Base-by-base conservation (phyloP, 768 basidiomycete species). In the Trametes gibbosa region DNA sequence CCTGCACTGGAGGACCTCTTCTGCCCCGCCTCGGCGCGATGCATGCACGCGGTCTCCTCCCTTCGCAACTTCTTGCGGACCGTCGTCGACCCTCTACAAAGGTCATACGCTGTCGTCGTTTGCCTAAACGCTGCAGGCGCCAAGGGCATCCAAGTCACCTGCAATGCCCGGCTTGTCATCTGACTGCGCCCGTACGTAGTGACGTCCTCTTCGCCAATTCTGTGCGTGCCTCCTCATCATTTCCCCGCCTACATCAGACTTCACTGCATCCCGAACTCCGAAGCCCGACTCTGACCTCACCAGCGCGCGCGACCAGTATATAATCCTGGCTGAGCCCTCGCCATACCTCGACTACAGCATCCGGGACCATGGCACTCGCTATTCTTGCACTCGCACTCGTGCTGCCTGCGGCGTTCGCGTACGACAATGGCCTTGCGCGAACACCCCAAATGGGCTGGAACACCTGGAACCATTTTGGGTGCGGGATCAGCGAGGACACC, bases 391-490 rank as follows among this genome's bases (percentile, higher is more conserved):
- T 68, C 27, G 55, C 50, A 12, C 23, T 50, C 5, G 53, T 56
- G 17, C 17, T 63, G 34, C 51, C 65, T 17, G 39, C 50, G 13
- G 66, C 54, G 14, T 24, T 53, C 2, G 68, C 61, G n/a, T 21
- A 49, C 35, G 55, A 72, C 51, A 74, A 73, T 57, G 71, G 73
- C 5, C 65, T 72, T 7, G 73, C 73, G 0, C 35, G 63, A 17
- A 72, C 72, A 0, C 74, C 74, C 1, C 74, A 74, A 61, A 75
- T 75, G 73, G 74, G 74, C 5, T 75, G 73, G 73, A 73, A 76
- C 62, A 72, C 72, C 0, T 75, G 73, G 74, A 76, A 76, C 59
- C 66, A 71, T 52, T 76, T 75, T 50, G 74, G 70, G 0, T 78
- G 77, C 55, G 65, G 67, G 43, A 76, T 77, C 45, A 63, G 63